A percentile compares a stretch with the other conserved stretches of the same genome.
Evolutionary conservation across 208 protist genomes (phyloP).

Genomic region (Acanthamoeba divionensis): DNA sequence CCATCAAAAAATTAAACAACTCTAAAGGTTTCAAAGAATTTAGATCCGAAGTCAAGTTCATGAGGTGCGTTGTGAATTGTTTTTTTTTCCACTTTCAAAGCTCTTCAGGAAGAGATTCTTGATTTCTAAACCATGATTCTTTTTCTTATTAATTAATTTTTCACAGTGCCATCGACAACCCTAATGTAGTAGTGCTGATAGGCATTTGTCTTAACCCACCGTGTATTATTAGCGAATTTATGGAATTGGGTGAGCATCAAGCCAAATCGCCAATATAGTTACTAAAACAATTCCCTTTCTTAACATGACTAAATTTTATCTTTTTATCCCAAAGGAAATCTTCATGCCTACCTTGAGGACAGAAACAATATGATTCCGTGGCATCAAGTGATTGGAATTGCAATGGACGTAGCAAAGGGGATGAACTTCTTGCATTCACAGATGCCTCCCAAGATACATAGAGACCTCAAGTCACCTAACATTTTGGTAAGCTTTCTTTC

Average conservation of each 20-base stretch:
- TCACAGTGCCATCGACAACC: constrained; percentile 24
- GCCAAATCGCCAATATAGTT: no score
- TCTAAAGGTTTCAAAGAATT: constrained; percentile 65
- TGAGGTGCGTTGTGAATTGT: constrained; percentile 45
- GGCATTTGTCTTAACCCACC: constrained; percentile 62
- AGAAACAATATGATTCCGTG: constrained; percentile 5
- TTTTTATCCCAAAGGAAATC: neutral
- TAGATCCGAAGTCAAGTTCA: constrained; percentile 63
- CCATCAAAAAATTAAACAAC: constrained; percentile 51
- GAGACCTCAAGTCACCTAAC: constrained; percentile 58
- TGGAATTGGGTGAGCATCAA: neutral
- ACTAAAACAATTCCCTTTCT: no score
- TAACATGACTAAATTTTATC: no score
- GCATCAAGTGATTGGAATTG: constrained; percentile 34
- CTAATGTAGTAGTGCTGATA: constrained; percentile 59
- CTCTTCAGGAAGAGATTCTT: no score
- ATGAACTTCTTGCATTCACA: constrained; percentile 47
- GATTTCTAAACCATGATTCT: no score
- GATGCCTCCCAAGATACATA: constrained; percentile 56
- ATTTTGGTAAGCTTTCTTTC: neutral
- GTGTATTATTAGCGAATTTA: constrained; percentile 67
- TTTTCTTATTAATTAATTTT: no score
- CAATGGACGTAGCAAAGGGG: constrained; percentile 50
- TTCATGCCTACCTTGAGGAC: constrained; percentile 30
- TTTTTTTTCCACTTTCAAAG: no score